A percentile compares a stretch with the other conserved stretches of the same genome.
Conservation (phyloP, 148 eudicot species). For the Rhododendron williamsianum region DNA sequence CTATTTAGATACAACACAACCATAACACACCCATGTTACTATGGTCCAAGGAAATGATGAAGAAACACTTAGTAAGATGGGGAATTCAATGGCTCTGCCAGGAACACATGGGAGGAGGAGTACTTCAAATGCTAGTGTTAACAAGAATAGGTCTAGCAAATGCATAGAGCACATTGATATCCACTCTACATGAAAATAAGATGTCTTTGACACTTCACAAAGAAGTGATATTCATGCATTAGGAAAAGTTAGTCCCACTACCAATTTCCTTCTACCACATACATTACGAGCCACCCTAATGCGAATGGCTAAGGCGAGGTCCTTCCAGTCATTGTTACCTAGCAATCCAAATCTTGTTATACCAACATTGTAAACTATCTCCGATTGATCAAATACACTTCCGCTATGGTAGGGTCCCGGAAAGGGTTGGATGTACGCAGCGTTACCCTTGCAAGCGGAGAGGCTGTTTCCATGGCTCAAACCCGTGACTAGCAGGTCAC, state of each 20-base stretch:
- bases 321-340: background rate
- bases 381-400: background rate
- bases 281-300: no score
- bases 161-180: background rate
- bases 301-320: background rate
- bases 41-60: background rate
- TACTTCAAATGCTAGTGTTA: background rate
- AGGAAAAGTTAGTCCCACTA: background rate
- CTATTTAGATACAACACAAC: background rate
- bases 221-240: background rate
- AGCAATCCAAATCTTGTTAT: background rate
- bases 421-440: background rate
- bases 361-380: background rate
- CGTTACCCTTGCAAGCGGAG: background rate
- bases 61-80: background rate
- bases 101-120: background rate
- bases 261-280: background rate
- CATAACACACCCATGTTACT: background rate
- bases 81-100: background rate
- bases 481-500: background rate
- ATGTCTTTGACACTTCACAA: background rate
- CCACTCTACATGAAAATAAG: background rate
- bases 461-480: background rate
- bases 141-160: background rate
- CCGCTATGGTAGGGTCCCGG: background rate